These are phyloP conservation scores for Pseudotulostoma volvatum DNA, from an alignment of 495 filamentous ascomycete species.

Conservation along the genomic window DNA sequence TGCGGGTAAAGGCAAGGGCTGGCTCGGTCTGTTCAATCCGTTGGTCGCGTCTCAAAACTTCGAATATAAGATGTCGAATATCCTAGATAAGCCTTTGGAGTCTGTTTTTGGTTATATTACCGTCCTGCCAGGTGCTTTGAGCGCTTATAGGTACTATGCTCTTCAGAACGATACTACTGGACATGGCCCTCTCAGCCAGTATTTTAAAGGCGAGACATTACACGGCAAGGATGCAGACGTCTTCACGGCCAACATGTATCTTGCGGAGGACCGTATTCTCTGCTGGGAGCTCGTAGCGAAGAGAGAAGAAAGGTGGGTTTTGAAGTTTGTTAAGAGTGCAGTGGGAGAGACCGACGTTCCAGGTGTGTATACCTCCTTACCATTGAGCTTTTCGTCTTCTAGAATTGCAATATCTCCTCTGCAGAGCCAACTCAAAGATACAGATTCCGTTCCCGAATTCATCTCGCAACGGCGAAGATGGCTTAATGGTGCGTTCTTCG, in stretches of 20 bases:
- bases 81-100: slow-evolving; percentile 93
- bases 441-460: slow-evolving; percentile 56
- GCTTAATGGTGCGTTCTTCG: slow-evolving; percentile 98
- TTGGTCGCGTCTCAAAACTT: slow-evolving; percentile 96
- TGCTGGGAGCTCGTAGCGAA: slow-evolving; percentile 99
- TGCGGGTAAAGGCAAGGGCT: slow-evolving; percentile 77
- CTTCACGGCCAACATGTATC: slow-evolving; percentile 98
- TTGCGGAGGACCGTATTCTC: slow-evolving; percentile 95
- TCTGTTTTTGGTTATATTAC: slow-evolving; percentile 97
- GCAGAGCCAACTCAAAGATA: not conserved
- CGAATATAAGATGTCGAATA: slow-evolving; percentile 99
- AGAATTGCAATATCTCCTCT: no score
- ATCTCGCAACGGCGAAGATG: slow-evolving; percentile 90
- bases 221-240: slow-evolving; percentile 96
- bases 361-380: slow-evolving; percentile 32
- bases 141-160: slow-evolving; percentile 91
- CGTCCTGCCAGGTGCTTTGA: slow-evolving; percentile 84
- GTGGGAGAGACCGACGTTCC: slow-evolving; percentile 97
- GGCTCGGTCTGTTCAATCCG: slow-evolving; percentile 75
- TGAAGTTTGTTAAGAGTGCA: slow-evolving; percentile 93
- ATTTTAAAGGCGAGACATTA: slow-evolving; percentile 97
- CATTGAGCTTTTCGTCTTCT: not conserved
- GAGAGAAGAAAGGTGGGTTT: slow-evolving; percentile 82
- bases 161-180: slow-evolving; percentile 93
- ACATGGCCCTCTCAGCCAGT: slow-evolving; percentile 89